Base-by-base conservation (phyloP, 805 yeast species). In the Zygoascus flipseniorum region DNA sequence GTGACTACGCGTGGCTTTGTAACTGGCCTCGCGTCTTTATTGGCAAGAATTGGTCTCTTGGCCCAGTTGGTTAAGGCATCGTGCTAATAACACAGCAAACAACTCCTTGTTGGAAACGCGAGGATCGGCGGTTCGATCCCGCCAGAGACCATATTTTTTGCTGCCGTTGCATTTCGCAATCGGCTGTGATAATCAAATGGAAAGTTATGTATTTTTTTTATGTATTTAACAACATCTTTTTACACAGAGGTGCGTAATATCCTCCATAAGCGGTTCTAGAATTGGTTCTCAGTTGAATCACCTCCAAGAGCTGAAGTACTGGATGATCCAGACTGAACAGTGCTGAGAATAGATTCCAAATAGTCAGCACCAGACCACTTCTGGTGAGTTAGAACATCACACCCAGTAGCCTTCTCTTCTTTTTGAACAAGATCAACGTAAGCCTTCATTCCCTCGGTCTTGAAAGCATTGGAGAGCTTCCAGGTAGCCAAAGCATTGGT, bases 281-380 rank as follows among this genome's bases (percentile, higher is more conserved):
- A 60, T 39, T 45, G 39, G 57, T 60, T 53, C 49, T 76, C 80
- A 3, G 80, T 76, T 43, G 73, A 73, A 35, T 69, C 75, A 6
- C 66, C 65, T 3, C 80, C 79, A 9, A 68, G 62, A 3, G 76
- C 69, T 31, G 73, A 69, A 8, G 79, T 74, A 39, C 70, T 70
- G 0, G 75, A 68, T 14, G 76, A 69, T 5, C 79, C 75, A 13
- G 76, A 73, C 51, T 73, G 74, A 1, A 76, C 72, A 20, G 72
- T 64, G 44, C 68, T 69, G 54, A 75, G 64, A 18, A 78, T 63
- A 10, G 72, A 67, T 58, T 80, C 83, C 31, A 72, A 63, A 59
- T 78, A 77, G 59, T 76, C 75, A n/a, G 81, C 81, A 6, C 85
- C 85, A 3, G 81, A 76, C 85, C 85, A 80, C 57, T 73, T 76